Base-by-base conservation (phyloP, 2,329 filamentous ascomycete species). In the Fusarium verrucosum region DNA sequence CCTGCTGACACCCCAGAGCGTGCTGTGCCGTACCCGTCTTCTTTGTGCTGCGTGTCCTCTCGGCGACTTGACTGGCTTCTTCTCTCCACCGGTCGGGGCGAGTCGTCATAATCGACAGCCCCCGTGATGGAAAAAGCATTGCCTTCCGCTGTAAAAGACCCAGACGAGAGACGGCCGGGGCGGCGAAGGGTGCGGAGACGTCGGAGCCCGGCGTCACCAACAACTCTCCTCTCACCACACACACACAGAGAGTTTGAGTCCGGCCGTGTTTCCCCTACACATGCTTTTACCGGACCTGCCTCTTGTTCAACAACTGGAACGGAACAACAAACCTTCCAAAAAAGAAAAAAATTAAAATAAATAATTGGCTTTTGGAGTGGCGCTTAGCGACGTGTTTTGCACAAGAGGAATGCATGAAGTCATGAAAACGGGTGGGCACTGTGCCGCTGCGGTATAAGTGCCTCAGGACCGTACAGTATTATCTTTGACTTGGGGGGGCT, bases 341-440 rank as follows among this genome's bases (percentile, higher is more conserved):
- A 25, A 25, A 25, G 10, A 10, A 13, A 47, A 65, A 50, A 42
- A 55, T 47, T 52, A 61, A 62, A 50, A 26, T 43, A 46, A 43
- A 41, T 56, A 60, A 71, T 71, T 70, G 65, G 67, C 55, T 69
- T 38, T 62, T 54, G 51, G 47, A 43, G 65, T 66, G 58, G 69
- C 65, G 70, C 69, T 70, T 63, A 54, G 57, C 69, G 61, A 70
- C 63, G 56, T 72, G 66, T 73, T 72, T 70, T 70, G 58, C 59
- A 66, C 65, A 67, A 65, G 59, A 65, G 72, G 71, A 74, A 74
- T 76, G 75, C 73, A 77, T 75, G 63, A 77, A 74, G 73, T 74
- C 72, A 74, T 73, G 62, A 62, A 72, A 65, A 64, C 64, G 58
- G 61, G 52, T 50, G 53, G 28, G 62, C 56, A 57, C 60, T 57